phyloP scores from a whole-genome alignment of 2,329 filamentous ascomycete species.

The Pleurostoma richardsiae region DNA sequence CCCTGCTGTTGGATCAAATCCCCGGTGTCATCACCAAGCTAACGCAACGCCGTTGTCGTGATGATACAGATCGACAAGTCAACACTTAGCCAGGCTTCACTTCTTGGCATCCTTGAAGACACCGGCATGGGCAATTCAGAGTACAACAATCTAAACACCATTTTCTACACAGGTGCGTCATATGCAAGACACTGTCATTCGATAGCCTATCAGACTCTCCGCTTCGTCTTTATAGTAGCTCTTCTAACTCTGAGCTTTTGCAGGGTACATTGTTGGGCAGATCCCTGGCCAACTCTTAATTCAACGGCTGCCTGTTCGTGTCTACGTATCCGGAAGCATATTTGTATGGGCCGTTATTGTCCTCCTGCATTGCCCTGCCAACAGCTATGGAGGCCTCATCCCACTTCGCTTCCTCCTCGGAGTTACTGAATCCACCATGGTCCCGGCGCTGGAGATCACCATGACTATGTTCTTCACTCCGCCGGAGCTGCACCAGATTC shows the following conservation, averaged over 20 bases:
- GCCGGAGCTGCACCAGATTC: conserved; percentile 24
- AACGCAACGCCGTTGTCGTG: neutral
- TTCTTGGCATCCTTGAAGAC: conserved; percentile 34
- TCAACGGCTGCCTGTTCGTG: no score
- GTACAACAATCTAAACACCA: conserved; percentile 33
- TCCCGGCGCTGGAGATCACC: conserved; percentile 34
- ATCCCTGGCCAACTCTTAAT: no score
- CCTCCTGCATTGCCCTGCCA: conserved; percentile 30
- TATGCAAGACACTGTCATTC: neutral
- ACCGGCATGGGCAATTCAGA: conserved; percentile 27
- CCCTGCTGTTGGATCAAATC: no score
- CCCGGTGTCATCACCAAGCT: no score
- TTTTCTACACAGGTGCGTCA: conserved; percentile 32
- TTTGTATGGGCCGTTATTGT: conserved; percentile 29
- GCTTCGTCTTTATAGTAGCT: neutral
- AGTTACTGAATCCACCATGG: conserved; percentile 25
- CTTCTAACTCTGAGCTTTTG: neutral
- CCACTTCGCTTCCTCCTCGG: conserved; percentile 29
- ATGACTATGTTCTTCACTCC: conserved; percentile 32
- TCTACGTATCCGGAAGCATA: no score
- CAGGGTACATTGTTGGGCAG: conserved; percentile 20
- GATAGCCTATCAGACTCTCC: no score
- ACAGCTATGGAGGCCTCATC: conserved; percentile 26
- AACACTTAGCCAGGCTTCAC: conserved; percentile 30
- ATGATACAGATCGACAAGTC: conserved; percentile 29